A percentile compares a stretch with the other conserved stretches of the same genome.
Conservation (phyloP, 2,329 filamentous ascomycete genomes). For the Trichoderma koningiopsis region DNA sequence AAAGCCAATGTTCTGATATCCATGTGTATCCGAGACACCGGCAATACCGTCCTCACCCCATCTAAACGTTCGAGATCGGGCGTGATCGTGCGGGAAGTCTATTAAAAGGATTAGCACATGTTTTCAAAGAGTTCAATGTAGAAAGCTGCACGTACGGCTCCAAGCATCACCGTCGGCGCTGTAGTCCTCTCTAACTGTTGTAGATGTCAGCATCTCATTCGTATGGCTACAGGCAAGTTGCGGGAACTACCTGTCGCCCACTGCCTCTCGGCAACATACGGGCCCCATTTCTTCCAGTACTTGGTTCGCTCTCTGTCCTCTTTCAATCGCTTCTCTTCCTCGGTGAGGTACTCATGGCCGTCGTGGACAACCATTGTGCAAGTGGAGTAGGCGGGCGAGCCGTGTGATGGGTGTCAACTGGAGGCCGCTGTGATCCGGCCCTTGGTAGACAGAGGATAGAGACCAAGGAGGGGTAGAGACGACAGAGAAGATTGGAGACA, state of each 20-base stretch:
- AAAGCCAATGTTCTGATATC: slow-evolving; percentile 89
- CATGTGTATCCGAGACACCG: slow-evolving; percentile 88
- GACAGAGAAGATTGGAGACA: slow-evolving; percentile 19
- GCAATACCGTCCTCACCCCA: slow-evolving; percentile 98
- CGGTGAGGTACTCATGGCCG: slow-evolving; percentile 81
- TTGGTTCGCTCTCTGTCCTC: slow-evolving; percentile 80
- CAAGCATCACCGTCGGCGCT: slow-evolving; percentile 87
- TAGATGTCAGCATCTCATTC: slow-evolving; percentile 31
- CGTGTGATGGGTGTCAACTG: neutral
- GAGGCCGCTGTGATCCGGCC: slow-evolving; percentile 1
- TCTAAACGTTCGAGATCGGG: slow-evolving; percentile 82
- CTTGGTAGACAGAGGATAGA: neutral
- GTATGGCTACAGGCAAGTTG: too few species aligned
- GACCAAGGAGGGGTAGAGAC: slow-evolving; percentile 1
- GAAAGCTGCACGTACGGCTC: slow-evolving; percentile 69
- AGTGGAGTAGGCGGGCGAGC: neutral
- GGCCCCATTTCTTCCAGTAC: slow-evolving; percentile 99
- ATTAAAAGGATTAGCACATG: slow-evolving; percentile 8
- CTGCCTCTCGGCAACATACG: slow-evolving; percentile 90
- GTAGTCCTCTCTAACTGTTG: slow-evolving; percentile 85
- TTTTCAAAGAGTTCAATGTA: neutral
- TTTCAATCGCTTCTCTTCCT: slow-evolving; percentile 87
- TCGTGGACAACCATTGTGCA: slow-evolving; percentile 83
- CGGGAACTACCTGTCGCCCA: slow-evolving; percentile 77
- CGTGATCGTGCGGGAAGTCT: slow-evolving; percentile 95